Base-by-base conservation (phyloP, 495 filamentous ascomycete species). In the Lophiotrema nucula region DNA sequence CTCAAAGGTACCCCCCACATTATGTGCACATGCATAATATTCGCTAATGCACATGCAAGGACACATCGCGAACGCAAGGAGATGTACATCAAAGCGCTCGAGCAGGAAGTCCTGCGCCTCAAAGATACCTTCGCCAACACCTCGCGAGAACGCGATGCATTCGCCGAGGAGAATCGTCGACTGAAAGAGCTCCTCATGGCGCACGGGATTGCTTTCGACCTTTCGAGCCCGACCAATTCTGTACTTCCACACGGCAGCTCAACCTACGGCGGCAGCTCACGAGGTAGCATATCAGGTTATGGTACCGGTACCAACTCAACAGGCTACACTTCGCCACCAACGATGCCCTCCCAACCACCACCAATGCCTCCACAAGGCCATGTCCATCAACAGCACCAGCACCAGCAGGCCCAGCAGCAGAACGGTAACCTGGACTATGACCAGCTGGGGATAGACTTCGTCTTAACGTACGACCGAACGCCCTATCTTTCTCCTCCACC, bases 1-100 rank as follows among this genome's bases (percentile, higher is more conserved):
- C 93, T 24, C 93, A 98, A 72, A 86, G 92, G 92, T 93, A 83
- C 31, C 8, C 8, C 31, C 15, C 8, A 35, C 15, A 15, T 35
- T 15, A 15, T 35, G 31, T 8, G 8, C 31, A 15, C 31, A n/a
- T n/a, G n/a, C n/a, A n/a, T n/a, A n/a, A n/a, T 35, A 35, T 35
- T 35, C 31, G 31, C 16, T 39, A 43, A 54, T 62, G 12, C 2
- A 5, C 12, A 43, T 45, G 60, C 41, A 44, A 87, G 92, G 68
- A 96, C 93, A 22, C 92, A 97, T 74, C 91, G 93, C 43, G 93
- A 98, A 72, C 86, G 93, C 55, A 97, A 97, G 70, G 93, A 97
- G 73, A 82, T 88, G 65, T 97, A 97, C 68, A 92, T 96, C 79
- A 90, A 90, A 71, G 80, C 84, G n/a, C 81, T 97, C 53, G 92